phyloP scores from a whole-genome alignment of 2,329 filamentous ascomycete species.

The Talaromyces sp. region DNA sequence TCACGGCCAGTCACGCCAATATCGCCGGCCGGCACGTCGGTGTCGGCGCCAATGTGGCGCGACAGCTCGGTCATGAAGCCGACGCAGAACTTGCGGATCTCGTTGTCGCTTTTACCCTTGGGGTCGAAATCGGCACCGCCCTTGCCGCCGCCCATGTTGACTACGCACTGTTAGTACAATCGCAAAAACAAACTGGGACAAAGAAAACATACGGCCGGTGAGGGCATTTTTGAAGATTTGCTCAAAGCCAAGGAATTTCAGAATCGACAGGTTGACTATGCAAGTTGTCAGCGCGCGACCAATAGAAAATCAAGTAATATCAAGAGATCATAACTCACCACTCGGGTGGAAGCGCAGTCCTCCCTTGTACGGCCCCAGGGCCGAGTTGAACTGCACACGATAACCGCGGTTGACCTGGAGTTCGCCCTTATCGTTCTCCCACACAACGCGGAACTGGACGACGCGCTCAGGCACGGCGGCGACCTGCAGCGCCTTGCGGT shows the following conservation, averaged over 20 bases:
- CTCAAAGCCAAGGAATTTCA: constrained; percentile 99
- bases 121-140: constrained; percentile 98
- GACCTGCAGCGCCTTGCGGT: constrained; percentile 82
- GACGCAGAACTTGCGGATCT: constrained; percentile 96
- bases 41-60: constrained; percentile 94
- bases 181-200: not conserved
- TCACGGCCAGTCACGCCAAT: constrained; percentile 91
- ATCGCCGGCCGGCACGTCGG: constrained; percentile 93
- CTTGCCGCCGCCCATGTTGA: constrained; percentile 95
- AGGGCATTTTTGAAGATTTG: constrained; percentile 99
- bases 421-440: constrained; percentile 89
- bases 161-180: constrained; percentile 31
- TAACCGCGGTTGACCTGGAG: constrained; percentile 91
- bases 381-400: constrained; percentile 98
- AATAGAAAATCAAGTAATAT: not conserved
- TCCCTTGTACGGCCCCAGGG: constrained; percentile 96
- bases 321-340: not conserved
- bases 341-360: constrained; percentile 91
- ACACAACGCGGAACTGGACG: constrained; percentile 94
- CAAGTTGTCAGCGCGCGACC: not conserved
- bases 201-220: constrained; percentile 67
- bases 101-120: constrained; percentile 95
- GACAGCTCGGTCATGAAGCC: constrained; percentile 93
- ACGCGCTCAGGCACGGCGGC: constrained; percentile 88
- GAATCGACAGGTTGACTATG: constrained; percentile 53